A percentile compares a stretch with the other conserved stretches of the same genome.
Evolutionary conservation across 371 early-diverging fungal species (phyloP).

Genomic region (Rhizomucor pusillus): DNA sequence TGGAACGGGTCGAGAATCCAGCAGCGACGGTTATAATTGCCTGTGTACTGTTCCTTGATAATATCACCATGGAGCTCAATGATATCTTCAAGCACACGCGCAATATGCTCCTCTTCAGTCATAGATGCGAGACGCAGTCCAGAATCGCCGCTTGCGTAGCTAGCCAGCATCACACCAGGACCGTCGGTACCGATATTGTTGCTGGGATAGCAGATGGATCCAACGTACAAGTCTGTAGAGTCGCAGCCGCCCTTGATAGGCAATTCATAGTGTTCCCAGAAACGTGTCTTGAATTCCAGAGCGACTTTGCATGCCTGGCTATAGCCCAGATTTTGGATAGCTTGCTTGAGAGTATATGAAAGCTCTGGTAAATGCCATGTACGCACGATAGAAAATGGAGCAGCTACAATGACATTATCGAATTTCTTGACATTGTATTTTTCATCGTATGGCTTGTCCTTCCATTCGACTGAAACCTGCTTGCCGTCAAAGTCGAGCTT

Average conservation of each 20-base stretch:
- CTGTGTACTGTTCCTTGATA: constrained; percentile 28
- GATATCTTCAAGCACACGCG: constrained; percentile 26
- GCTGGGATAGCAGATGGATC: constrained; percentile 24
- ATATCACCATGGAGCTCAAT: constrained; percentile 31
- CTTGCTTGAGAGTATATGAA: constrained; percentile 18
- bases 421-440: constrained; percentile 20
- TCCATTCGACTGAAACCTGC: constrained; percentile 30
- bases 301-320: constrained; percentile 26
- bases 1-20: constrained; percentile 29
- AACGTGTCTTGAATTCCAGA: constrained; percentile 29
- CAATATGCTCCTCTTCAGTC: constrained; percentile 32
- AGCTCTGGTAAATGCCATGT: constrained; percentile 36
- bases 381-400: constrained; percentile 29
- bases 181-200: constrained; percentile 28
- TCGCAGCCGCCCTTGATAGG: constrained; percentile 34
- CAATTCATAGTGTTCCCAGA: constrained; percentile 30
- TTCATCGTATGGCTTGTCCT: constrained; percentile 18
- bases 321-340: constrained; percentile 25
- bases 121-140: constrained; percentile 27
- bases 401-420: constrained; percentile 33
- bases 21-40: constrained; percentile 25
- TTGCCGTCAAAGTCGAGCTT: constrained; percentile 21
- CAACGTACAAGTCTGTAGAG: constrained; percentile 22
- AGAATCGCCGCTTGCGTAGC: constrained; percentile 24
- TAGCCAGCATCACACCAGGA: constrained; percentile 30